phyloP scores from a whole-genome alignment of 139 green algal genomes.

The Coccomyxa sp. region DNA sequence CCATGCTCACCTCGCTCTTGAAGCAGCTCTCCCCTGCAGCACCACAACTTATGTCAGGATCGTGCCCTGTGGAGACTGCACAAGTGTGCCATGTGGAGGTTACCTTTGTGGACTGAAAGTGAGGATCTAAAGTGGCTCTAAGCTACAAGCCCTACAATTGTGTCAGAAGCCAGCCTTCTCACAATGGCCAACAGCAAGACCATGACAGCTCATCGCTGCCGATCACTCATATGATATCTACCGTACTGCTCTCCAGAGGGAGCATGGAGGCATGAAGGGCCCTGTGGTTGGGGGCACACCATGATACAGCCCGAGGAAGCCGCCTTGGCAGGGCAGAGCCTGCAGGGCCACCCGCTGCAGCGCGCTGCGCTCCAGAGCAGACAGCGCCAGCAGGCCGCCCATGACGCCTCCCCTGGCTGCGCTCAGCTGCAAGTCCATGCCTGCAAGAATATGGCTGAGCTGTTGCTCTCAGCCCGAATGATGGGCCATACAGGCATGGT shows the following conservation, averaged over 20 bases:
- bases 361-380: constrained; percentile 37
- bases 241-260: too few species aligned
- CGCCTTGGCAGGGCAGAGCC: constrained; percentile 33
- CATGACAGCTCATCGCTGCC: not conserved
- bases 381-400: constrained; percentile 41
- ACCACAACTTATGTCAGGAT: not conserved
- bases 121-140: not conserved
- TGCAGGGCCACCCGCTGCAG: constrained; percentile 27
- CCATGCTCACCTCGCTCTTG: not conserved
- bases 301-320: constrained; percentile 31
- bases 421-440: not conserved
- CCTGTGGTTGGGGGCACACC: too few species aligned
- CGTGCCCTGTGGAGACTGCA: not conserved
- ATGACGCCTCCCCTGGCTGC: constrained; percentile 37
- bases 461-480: not conserved
- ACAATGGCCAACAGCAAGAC: not conserved
- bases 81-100: not conserved
- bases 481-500: not conserved
- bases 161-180: not conserved
- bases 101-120: not conserved
- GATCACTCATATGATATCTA: not conserved
- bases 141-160: not conserved
- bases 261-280: not conserved
- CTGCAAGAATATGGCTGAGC: not conserved
- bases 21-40: constrained; percentile 11